These are phyloP conservation scores for Petunia axillaris DNA, from an alignment of 257 asterid species.

Conservation along the genomic window DNA sequence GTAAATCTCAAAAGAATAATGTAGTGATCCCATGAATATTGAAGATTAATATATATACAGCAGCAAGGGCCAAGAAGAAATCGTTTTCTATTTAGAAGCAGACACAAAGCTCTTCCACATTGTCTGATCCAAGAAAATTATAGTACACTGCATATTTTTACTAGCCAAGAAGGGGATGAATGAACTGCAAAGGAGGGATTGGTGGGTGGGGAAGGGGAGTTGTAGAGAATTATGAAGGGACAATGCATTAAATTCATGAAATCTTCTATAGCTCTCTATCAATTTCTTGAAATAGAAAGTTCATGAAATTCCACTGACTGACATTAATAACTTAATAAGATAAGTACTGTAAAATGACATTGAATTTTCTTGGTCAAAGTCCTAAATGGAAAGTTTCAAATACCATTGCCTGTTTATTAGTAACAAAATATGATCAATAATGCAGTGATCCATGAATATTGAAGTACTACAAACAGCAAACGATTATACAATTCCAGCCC, in stretches of 20 bases:
- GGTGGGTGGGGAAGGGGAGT: not conserved
- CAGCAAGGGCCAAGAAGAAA: not conserved
- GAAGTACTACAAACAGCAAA: conserved; percentile 10
- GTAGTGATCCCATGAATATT: not conserved
- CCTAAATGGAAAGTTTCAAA: not conserved
- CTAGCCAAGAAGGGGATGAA: not conserved
- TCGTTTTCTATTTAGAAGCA: not conserved
- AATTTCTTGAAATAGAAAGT: not conserved
- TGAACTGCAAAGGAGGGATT: not conserved
- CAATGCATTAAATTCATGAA: not conserved
- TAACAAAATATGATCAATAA: not conserved
- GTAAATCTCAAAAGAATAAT: not conserved
- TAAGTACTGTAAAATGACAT: not conserved
- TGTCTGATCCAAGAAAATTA: conserved; percentile 25
- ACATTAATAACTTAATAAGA: not conserved
- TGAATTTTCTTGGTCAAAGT: not conserved
- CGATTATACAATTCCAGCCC: conserved; percentile 19
- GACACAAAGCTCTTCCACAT: not conserved
- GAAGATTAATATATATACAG: not conserved
- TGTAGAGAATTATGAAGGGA: not conserved
- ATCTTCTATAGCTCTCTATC: not conserved
- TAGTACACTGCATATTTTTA: not conserved
- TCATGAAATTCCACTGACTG: not conserved
- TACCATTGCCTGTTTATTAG: not conserved
- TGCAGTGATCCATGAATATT: conserved; percentile 27